Conservation (phyloP, 495 filamentous ascomycete genomes). For the Podospora tetraspora region DNA sequence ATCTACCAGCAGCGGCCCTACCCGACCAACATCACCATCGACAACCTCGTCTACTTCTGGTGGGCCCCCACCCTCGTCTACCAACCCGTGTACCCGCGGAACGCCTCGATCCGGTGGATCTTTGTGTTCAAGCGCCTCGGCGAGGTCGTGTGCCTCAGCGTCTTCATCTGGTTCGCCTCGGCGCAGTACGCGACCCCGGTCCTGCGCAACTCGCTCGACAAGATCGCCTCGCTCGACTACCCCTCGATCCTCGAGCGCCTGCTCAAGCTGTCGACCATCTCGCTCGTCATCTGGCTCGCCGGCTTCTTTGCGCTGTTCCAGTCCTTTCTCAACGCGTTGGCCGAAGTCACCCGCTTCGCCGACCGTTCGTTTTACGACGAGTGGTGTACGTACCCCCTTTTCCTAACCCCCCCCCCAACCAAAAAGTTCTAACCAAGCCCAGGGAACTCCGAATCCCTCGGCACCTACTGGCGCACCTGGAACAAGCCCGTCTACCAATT, state of each 20-base stretch:
- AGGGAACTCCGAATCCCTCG: constrained; percentile 75
- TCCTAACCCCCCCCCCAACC: neutral
- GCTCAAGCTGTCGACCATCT: constrained; percentile 92
- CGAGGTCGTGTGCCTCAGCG: constrained; percentile 66
- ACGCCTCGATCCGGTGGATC: constrained; percentile 67
- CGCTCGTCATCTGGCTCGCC: constrained; percentile 89
- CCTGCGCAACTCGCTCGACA: constrained; percentile 79
- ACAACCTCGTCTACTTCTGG: constrained; percentile 91
- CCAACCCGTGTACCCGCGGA: constrained; percentile 91
- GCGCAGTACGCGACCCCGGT: constrained; percentile 92
- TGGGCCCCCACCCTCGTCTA: constrained; percentile 95
- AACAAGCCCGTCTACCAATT: constrained; percentile 96
- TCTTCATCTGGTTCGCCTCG: constrained; percentile 88
- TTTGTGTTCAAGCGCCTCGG: constrained; percentile 78
- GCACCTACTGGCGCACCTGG: constrained; percentile 92
- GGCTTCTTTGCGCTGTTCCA: constrained; percentile 98
- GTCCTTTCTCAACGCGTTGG: constrained; percentile 78
- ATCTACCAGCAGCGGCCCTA: constrained; percentile 83
- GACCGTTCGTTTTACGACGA: constrained; percentile 93
- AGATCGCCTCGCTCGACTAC: constrained; percentile 76
- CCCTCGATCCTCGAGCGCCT: constrained; percentile 78
- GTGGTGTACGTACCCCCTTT: constrained; percentile 58
- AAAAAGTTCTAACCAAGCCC: too few species aligned
- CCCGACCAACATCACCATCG: constrained; percentile 78
- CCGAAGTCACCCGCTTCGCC: constrained; percentile 83